phyloP scores from a whole-genome alignment of 2,329 filamentous ascomycete species.

The Exophiala alcalophila region DNA sequence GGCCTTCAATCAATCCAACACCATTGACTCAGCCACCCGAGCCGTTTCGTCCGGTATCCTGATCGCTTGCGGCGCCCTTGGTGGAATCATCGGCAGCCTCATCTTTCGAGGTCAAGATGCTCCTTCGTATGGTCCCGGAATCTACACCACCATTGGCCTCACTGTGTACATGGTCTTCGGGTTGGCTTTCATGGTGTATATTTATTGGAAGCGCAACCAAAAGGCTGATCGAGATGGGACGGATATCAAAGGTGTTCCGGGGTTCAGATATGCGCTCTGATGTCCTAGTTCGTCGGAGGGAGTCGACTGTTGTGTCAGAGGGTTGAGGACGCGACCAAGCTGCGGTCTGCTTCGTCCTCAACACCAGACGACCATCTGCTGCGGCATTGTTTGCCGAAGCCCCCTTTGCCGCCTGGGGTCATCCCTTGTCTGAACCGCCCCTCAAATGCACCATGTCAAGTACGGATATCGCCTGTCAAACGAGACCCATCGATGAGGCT shows the following conservation, averaged over 20 bases:
- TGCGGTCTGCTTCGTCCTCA: too few relatives aligned
- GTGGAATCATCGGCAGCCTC: constrained; percentile 70
- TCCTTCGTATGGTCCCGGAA: constrained; percentile 35
- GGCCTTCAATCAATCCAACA: constrained; percentile 35
- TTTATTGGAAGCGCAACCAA: constrained; percentile 9
- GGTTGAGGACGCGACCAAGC: too few relatives aligned
- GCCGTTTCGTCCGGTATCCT: constrained; percentile 60
- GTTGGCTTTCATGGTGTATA: constrained; percentile 11
- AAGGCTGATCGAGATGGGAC: constrained; percentile 9
- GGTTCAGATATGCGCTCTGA: constrained; percentile 16
- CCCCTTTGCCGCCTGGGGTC: too few relatives aligned
- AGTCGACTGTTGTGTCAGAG: too few relatives aligned
- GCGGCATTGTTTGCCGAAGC: too few relatives aligned
- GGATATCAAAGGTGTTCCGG: constrained; percentile 10
- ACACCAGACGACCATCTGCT: too few relatives aligned
- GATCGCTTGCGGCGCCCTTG: constrained; percentile 54
- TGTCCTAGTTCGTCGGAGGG: too few relatives aligned
- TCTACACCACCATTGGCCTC: constrained; percentile 24
- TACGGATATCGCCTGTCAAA: too few relatives aligned
- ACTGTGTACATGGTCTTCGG: constrained; percentile 8
- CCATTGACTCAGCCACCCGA: constrained; percentile 32
- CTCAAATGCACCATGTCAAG: too few relatives aligned
- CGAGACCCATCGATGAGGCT: too few relatives aligned
- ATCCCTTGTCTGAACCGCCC: too few relatives aligned
- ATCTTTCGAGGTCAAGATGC: constrained; percentile 59